Conservation (phyloP, 208 protist species). For the Leishmania tropica region DNA sequence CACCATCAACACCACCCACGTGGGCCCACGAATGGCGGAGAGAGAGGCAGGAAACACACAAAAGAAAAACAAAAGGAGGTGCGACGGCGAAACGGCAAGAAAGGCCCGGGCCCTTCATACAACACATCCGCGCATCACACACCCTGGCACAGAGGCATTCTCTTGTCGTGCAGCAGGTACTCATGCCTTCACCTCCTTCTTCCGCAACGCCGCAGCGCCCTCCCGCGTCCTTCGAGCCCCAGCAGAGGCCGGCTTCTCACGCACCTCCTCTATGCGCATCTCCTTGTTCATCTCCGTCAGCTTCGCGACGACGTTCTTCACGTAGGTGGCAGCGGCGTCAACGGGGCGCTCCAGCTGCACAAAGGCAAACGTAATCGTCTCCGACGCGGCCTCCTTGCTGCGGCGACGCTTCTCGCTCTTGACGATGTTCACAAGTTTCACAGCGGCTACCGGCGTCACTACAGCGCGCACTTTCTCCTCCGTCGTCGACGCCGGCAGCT, state of each 20-base stretch:
- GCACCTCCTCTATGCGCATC: slow-evolving; percentile 68
- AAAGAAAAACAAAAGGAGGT: background rate
- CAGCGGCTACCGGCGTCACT: slow-evolving; percentile 36
- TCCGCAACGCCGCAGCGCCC: background rate
- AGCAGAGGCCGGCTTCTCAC: slow-evolving; percentile 30
- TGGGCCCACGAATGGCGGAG: background rate
- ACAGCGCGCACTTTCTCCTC: slow-evolving; percentile 64
- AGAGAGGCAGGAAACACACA: background rate
- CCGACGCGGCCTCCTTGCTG: slow-evolving; percentile 38
- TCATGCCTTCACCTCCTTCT: slow-evolving; percentile 6
- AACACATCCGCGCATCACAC: background rate
- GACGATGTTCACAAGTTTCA: slow-evolving; percentile 53
- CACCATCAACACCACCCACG: background rate
- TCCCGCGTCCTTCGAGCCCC: slow-evolving; percentile 1
- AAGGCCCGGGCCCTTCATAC: background rate
- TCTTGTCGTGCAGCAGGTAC: no score
- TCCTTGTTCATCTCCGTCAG: slow-evolving; percentile 29
- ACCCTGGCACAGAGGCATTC: background rate
- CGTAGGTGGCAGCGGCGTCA: slow-evolving; percentile 42
- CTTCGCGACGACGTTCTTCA: slow-evolving; percentile 45
- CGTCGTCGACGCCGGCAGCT: slow-evolving; percentile 47
- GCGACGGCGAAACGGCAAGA: background rate
- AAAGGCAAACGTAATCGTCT: slow-evolving; percentile 72
- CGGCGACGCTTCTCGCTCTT: slow-evolving; percentile 57
- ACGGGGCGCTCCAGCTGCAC: slow-evolving; percentile 71